Evolutionary conservation across 345 rosid genomes (phyloP).

Genomic region (Lepidium didymum): DNA sequence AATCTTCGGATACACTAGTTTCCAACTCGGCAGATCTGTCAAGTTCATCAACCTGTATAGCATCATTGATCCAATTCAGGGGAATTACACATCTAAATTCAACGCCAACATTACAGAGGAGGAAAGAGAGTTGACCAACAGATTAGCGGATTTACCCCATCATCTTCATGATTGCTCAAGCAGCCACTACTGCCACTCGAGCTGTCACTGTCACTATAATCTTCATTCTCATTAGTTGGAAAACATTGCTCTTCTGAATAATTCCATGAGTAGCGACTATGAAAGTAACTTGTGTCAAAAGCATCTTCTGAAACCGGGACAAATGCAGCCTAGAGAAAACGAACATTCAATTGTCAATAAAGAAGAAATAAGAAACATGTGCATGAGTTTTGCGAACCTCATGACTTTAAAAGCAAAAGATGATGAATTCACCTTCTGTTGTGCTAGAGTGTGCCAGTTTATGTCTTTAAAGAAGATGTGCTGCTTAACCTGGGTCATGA

Average conservation of each 20-base stretch:
- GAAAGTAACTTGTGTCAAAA: slow-evolving; percentile 83
- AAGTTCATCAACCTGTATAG: slow-evolving; percentile 69
- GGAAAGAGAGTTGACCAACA: not conserved
- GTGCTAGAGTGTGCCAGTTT: slow-evolving; percentile 86
- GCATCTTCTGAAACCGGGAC: slow-evolving; percentile 76
- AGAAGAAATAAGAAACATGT: not conserved
- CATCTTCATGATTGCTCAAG: slow-evolving; percentile 66
- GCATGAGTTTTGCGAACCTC: too few species aligned
- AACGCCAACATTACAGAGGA: not conserved
- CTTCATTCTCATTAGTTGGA: slow-evolving; percentile 56
- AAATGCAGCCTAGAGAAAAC: slow-evolving; percentile 63
- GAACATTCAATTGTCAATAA: not conserved
- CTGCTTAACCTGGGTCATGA: slow-evolving; percentile 64
- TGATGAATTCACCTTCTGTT: slow-evolving; percentile 57
- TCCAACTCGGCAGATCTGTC: slow-evolving; percentile 53
- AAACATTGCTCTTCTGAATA: slow-evolving; percentile 39
- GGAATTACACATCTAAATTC: slow-evolving; percentile 8
- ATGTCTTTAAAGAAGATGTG: slow-evolving; percentile 83
- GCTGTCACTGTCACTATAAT: slow-evolving; percentile 64
- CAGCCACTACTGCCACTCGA: slow-evolving; percentile 56
- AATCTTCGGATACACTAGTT: slow-evolving; percentile 49
- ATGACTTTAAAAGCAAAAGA: not conserved
- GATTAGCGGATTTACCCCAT: slow-evolving; percentile 42
- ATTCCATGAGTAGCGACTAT: slow-evolving; percentile 69
- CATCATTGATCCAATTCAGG: slow-evolving; percentile 12